Evolutionary conservation across 1,284 basidiomycete genomes (phyloP).

Genomic region (Cutaneotrichosporon sp.): DNA sequence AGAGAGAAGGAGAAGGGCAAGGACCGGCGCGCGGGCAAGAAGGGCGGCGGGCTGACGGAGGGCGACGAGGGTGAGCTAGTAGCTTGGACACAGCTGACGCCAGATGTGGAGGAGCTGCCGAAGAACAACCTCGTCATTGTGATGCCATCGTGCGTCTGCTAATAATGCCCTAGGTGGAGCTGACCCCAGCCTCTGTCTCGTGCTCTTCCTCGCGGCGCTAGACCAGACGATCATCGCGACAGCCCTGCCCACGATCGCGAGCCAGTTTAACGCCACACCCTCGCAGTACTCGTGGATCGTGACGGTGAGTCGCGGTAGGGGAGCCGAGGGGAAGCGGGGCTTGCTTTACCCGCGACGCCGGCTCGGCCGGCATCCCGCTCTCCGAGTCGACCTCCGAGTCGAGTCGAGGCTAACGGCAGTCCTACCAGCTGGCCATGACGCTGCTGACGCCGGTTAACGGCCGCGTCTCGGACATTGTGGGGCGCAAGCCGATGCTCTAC

Average conservation of each 20-base stretch:
- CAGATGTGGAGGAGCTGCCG: constrained; percentile 37
- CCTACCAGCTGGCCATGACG: constrained; percentile 42
- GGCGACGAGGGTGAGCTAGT: constrained; percentile 23
- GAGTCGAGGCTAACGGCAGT: constrained; percentile 19
- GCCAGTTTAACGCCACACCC: constrained; percentile 35
- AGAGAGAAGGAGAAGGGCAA: background rate
- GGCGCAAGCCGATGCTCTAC: constrained; percentile 48
- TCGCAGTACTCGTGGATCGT: constrained; percentile 43
- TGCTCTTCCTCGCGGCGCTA: constrained; percentile 47
- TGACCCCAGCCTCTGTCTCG: constrained; percentile 38
- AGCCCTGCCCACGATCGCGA: constrained; percentile 38
- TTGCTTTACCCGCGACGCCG: too few species aligned
- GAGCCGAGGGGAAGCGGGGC: background rate
- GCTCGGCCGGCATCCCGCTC: background rate
- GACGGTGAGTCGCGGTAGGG: constrained; percentile 24
- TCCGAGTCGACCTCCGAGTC: background rate
- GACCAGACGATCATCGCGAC: constrained; percentile 48
- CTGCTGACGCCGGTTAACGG: constrained; percentile 45
- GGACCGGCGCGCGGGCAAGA: constrained; percentile 9
- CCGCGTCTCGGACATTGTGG: constrained; percentile 46
- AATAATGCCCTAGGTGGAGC: background rate
- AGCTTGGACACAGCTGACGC: constrained; percentile 10
- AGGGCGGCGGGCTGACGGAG: constrained; percentile 21
- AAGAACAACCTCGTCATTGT: constrained; percentile 40
- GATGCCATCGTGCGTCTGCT: constrained; percentile 25